Evolutionary conservation across 202 grass and related monocot genomes (phyloP), one percentile per base, ranked within the genome.

Genomic region (Schoenoplectus triqueter): DNA sequence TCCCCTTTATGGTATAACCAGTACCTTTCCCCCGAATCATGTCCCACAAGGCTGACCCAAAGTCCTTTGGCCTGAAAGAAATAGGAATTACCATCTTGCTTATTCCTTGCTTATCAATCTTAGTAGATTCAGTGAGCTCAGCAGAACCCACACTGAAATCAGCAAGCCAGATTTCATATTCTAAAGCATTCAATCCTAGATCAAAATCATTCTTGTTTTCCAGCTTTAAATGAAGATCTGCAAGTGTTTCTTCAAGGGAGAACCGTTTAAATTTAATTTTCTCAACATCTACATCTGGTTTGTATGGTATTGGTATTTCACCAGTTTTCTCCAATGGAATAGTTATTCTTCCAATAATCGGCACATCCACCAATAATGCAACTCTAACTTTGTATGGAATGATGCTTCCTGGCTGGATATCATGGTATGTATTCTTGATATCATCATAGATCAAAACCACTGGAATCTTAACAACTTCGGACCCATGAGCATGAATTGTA

Each of bases 131-230:
- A 9, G 89, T 93, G 41, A 95, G 86, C 78, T 98, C 91, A 49
- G 91, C 88, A 10, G 85, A 86, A 18, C 80, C 85, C 82, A 98
- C 90, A 84, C 92, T 95, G 56, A 98, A 64, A 44, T 93, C 80
- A 81, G 77, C 60, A 13, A 98, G 88, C 92, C 95, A 95, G 7
- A 98, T 82, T 82, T 95, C 95, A 67, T 95, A 98, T 66, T 98
- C 92, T 88, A 98, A 65, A 5, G 88, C 2, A 69, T 98, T 98
- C 13, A 98, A 84, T 0, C 86, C 95, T 39, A 98, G 46, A 71
- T 98, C 95, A n/a, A 98, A 98, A 44, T 94, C 95, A 31, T 98
- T 98, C 57, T 95, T 93, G 66, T 98, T 98, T 49, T 98, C 95
- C 10, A 98, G 51, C 83, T 93, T 95, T 77, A 98, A 8, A 84